Evolutionary conservation across 2,329 filamentous ascomycete species (phyloP).

Genomic region (Zasmidium cellare): DNA sequence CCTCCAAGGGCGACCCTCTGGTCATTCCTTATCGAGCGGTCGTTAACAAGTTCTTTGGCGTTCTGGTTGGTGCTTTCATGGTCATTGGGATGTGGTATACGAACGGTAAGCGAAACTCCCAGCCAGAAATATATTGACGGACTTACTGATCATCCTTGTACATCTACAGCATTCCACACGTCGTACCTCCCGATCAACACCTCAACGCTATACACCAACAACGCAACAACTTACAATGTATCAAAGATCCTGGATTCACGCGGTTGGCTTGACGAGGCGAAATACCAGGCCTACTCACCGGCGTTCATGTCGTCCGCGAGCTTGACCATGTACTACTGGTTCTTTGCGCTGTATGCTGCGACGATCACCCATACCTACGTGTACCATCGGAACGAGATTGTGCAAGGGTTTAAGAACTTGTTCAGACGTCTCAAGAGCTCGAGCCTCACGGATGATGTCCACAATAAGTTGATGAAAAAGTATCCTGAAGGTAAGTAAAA

Average conservation of each 20-base stretch:
- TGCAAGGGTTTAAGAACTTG: background rate
- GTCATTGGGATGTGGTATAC: conserved; percentile 51
- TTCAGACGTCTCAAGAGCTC: background rate
- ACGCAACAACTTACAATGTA: conserved; percentile 76
- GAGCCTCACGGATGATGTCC: conserved; percentile 65
- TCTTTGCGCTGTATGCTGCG: conserved; percentile 4
- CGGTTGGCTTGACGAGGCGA: conserved; percentile 75
- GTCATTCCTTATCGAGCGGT: conserved; percentile 44
- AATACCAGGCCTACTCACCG: conserved; percentile 75
- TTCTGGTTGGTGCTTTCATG: conserved; percentile 25
- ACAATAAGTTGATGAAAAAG: conserved; percentile 73
- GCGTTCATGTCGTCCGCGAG: conserved; percentile 44
- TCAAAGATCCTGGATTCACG: conserved; percentile 69
- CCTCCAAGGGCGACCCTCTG: conserved; percentile 42
- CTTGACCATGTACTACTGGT: conserved; percentile 1
- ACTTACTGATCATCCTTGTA: background rate
- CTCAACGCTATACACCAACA: conserved; percentile 79
- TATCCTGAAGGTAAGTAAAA: conserved; percentile 61
- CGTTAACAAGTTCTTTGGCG: conserved; percentile 65
- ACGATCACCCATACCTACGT: conserved; percentile 4
- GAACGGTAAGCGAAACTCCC: conserved; percentile 65
- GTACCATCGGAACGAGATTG: conserved; percentile 3
- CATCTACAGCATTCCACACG: conserved; percentile 41
- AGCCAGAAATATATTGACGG: too few species aligned
- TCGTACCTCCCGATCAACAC: conserved; percentile 85